Conservation (phyloP, 1,139 yeast genomes). For the Scheffersomyces lignicola region DNA sequence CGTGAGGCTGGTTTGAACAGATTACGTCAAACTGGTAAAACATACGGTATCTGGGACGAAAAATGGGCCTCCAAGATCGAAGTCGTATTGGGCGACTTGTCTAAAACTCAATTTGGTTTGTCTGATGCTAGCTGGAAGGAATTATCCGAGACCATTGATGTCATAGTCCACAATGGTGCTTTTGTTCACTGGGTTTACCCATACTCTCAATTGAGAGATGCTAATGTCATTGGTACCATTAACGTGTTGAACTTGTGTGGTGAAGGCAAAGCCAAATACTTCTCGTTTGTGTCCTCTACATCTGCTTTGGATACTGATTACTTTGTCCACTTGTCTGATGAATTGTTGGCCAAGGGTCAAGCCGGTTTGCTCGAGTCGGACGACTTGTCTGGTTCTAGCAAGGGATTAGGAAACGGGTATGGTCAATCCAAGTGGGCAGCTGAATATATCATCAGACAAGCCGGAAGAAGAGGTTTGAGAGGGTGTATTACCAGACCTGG, state of each 20-base stretch:
- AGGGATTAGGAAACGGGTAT: constrained; percentile 86
- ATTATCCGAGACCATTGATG: constrained; percentile 65
- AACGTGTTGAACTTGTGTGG: constrained; percentile 80
- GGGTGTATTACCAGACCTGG: constrained; percentile 96
- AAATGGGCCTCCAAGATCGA: constrained; percentile 57
- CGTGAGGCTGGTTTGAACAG: constrained; percentile 72
- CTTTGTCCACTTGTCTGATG: constrained; percentile 76
- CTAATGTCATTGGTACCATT: constrained; percentile 87
- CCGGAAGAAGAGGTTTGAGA: constrained; percentile 81
- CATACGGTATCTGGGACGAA: constrained; percentile 85
- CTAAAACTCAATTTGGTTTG: constrained; percentile 71
- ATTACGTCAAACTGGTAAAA: constrained; percentile 70
- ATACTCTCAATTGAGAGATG: constrained; percentile 83
- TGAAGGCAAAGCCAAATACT: constrained; percentile 80
- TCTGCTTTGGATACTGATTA: constrained; percentile 86
- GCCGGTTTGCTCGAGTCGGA: constrained; percentile 80
- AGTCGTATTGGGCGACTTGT: constrained; percentile 82
- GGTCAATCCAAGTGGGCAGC: constrained; percentile 99
- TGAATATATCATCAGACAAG: constrained; percentile 81
- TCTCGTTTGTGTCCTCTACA: constrained; percentile 93
- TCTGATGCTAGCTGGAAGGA: constrained; percentile 54
- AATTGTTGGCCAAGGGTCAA: constrained; percentile 60
- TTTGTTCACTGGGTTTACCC: constrained; percentile 99
- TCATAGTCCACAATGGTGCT: constrained; percentile 94
- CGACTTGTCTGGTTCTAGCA: constrained; percentile 74